Percentiles rank a stretch among this genome's conserved stretches.
Conservation (phyloP, 176 grass and related monocot genomes). For the Otatea glauca region DNA sequence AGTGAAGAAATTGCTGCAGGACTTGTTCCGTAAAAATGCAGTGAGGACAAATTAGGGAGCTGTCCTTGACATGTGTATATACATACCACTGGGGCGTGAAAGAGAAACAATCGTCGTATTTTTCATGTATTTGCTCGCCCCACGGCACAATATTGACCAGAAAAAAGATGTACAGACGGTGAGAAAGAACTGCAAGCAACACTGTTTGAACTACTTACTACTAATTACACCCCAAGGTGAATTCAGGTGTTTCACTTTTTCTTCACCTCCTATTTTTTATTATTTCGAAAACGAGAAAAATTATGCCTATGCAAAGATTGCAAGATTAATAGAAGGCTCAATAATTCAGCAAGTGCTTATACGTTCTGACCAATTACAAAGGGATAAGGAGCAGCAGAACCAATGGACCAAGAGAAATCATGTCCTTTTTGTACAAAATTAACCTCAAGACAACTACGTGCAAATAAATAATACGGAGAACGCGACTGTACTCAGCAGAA, state of each 20-base stretch:
- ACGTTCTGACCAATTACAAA: slow-evolving; percentile 9
- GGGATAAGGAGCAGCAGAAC: slow-evolving; percentile 37
- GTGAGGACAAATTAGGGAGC: slow-evolving; percentile 42
- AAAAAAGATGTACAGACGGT: slow-evolving; percentile 12
- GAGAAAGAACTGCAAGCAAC: slow-evolving; percentile 45
- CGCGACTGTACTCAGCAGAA: not conserved
- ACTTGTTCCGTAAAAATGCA: slow-evolving; percentile 29
- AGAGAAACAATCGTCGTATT: slow-evolving; percentile 33
- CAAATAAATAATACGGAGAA: not conserved
- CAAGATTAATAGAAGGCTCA: not conserved
- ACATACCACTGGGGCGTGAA: not conserved
- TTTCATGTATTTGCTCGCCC: slow-evolving; percentile 7
- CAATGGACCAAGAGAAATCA: slow-evolving; percentile 28
- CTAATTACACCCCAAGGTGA: not conserved
- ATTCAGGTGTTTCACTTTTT: not conserved
- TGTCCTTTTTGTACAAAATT: not conserved
- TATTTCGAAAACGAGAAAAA: not conserved
- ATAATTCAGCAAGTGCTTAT: slow-evolving; percentile 6
- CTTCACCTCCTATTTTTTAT: not conserved
- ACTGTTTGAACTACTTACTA: no score
- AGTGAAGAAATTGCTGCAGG: slow-evolving; percentile 19
- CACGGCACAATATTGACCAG: slow-evolving; percentile 49
- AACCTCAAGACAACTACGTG: not conserved
- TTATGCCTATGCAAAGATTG: not conserved
- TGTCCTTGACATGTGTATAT: slow-evolving; percentile 45